Conservation (phyloP, 169 alveolate species). For the Cytauxzoon felis region DNA sequence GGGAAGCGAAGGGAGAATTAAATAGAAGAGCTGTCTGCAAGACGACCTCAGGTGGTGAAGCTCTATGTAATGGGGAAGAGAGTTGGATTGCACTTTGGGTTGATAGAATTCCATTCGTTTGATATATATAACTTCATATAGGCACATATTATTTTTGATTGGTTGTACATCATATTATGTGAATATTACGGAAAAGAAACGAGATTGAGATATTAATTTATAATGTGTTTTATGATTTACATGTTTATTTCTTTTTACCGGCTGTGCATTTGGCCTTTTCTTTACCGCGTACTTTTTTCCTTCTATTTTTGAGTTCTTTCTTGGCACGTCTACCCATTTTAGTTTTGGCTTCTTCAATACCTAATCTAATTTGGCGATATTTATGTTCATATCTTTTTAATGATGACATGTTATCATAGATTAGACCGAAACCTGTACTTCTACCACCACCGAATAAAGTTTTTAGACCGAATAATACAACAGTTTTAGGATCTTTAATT, state of each 20-base stretch:
- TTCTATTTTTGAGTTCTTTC: slow-evolving; percentile 83
- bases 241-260: slow-evolving; percentile 59
- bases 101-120: slow-evolving; percentile 1
- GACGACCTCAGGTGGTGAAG: no score
- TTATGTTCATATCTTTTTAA: slow-evolving; percentile 84
- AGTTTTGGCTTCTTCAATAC: slow-evolving; percentile 74
- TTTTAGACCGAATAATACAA: slow-evolving; percentile 88
- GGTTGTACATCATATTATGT: slow-evolving; percentile 65
- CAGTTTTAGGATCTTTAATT: slow-evolving; percentile 77
- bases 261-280: slow-evolving; percentile 68
- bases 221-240: neutral
- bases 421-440: slow-evolving; percentile 90
- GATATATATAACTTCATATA: slow-evolving; percentile 39
- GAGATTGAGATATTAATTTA: neutral
- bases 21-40: no score
- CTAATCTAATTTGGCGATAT: slow-evolving; percentile 83
- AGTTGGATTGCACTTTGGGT: no score
- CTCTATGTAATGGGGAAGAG: no score
- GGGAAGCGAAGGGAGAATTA: no score
- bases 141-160: slow-evolving; percentile 70
- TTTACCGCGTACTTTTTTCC: slow-evolving; percentile 80
- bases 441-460: slow-evolving; percentile 95
- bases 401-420: slow-evolving; percentile 87
- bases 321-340: slow-evolving; percentile 82
- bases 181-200: neutral